A percentile compares a stretch with the other conserved stretches of the same genome.
These are phyloP conservation scores for Fusarium concolor DNA, from an alignment of 2,329 filamentous ascomycete species.

Conservation along the genomic window DNA sequence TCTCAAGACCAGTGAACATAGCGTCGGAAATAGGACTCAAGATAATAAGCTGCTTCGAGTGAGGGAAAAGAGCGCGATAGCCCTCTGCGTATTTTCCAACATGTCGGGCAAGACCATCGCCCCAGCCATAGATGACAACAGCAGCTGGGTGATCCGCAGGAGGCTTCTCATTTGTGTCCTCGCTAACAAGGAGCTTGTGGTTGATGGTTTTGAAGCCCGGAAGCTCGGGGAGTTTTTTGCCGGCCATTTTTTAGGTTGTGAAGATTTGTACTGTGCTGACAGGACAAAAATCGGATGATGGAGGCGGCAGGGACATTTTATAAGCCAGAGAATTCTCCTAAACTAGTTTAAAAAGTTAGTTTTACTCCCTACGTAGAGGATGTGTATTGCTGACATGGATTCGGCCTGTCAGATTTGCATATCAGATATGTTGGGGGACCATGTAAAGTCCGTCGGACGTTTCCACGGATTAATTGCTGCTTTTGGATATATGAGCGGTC, in stretches of 20 bases:
- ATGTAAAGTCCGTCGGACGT: slow-evolving; percentile 21
- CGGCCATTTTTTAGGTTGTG: slow-evolving; percentile 20
- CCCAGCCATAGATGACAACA: slow-evolving; percentile 68
- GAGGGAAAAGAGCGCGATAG: slow-evolving; percentile 63
- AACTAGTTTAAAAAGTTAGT: neutral
- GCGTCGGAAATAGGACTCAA: slow-evolving; percentile 63
- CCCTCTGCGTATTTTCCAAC: slow-evolving; percentile 66
- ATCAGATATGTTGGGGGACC: slow-evolving; percentile 9
- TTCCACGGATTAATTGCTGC: slow-evolving; percentile 16
- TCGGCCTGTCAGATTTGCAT: slow-evolving; percentile 5
- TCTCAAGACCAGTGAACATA: slow-evolving; percentile 57
- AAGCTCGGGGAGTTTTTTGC: slow-evolving; percentile 36
- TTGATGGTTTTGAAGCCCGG: slow-evolving; percentile 60
- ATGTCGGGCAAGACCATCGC: slow-evolving; percentile 66
- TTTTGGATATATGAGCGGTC: slow-evolving; percentile 16
- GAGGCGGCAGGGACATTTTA: neutral
- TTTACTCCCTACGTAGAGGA: neutral
- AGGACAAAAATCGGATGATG: neutral
- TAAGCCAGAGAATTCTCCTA: neutral
- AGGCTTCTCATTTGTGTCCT: slow-evolving; percentile 43
- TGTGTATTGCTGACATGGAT: slow-evolving; percentile 10
- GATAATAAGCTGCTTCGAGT: slow-evolving; percentile 62
- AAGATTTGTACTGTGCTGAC: neutral
- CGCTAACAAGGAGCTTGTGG: slow-evolving; percentile 60
- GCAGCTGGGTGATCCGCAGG: slow-evolving; percentile 54